Evolutionary conservation across 192 early-diverging fungal genomes (phyloP), one percentile per base, ranked within the genome.

Genomic region (Coemansia sp.): DNA sequence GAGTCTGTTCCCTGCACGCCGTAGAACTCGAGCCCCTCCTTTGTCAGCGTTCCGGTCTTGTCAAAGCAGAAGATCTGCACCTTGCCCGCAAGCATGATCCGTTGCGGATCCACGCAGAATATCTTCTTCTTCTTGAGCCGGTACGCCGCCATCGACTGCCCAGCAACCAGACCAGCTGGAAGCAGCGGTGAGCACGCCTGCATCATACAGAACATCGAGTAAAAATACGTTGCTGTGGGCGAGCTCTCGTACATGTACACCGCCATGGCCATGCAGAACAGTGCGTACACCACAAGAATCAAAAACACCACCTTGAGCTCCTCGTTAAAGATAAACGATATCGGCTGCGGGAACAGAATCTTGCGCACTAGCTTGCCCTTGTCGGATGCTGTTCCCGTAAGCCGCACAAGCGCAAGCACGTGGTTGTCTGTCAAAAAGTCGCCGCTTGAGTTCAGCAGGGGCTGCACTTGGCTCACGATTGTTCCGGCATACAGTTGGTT

Each of bases 21-120:
- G 66, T 69, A 75, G 64, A 89, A 90, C 61, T 89, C 85, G 41
- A 91, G 81, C 22, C 90, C 90, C 69, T 91, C 90, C 65, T 86
- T 88, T 5, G 88, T 91, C 22, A 91, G 69, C 14, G 90, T 91
- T 42, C 89, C 89, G 39, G 88, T 88, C 68, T 91, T 90, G 70
- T 90, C 89, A 64, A 91, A 91, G 74, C 86, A 87, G 70, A 89
- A 89, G 53, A 90, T 73, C 71, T 88, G 87, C 32, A 87, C 84
- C 79, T 91, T 91, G 53, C 87, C 90, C 9, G 85, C 84, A 75
- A 91, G 74, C 32, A 87, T 85, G 65, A 91, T 88, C 45, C 90
- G 74, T 58, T 79, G 82, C 54, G 89, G 78, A 54, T 90, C 90
- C 32, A 91, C 89, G 70, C 89, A 91, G 48, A 87, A 84, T 51